Conservation (phyloP, 2,329 filamentous ascomycete genomes). For the Didymella keratinophila region DNA sequence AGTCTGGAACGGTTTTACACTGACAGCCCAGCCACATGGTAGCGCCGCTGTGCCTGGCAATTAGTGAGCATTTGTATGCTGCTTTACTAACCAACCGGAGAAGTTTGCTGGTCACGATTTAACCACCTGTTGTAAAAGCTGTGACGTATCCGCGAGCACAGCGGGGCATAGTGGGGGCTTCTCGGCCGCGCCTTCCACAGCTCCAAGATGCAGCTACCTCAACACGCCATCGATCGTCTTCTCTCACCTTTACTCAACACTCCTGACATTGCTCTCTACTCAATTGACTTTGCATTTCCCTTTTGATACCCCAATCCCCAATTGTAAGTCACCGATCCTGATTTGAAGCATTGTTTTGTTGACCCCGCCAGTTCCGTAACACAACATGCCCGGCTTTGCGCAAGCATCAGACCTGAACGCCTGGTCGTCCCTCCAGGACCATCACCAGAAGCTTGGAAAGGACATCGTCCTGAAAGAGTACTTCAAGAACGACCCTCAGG, state of each 20-base stretch:
- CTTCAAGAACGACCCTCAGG: constrained; percentile 80
- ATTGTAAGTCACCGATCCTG: constrained; percentile 20
- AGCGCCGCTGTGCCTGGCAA: constrained; percentile 10
- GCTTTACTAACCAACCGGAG: constrained; percentile 36
- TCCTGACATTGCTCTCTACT: constrained; percentile 15
- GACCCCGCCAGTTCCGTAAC: constrained; percentile 33
- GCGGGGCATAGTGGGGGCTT: constrained; percentile 24
- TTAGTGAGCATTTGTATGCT: constrained; percentile 41
- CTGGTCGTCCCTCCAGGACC: constrained; percentile 90
- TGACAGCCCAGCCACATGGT: constrained; percentile 3
- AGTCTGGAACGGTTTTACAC: constrained; percentile 6
- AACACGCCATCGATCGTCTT: constrained; percentile 19
- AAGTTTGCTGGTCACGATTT: constrained; percentile 19
- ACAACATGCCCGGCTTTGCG: constrained; percentile 69
- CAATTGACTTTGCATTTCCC: constrained; percentile 20
- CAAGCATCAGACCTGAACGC: constrained; percentile 85
- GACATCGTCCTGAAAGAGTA: constrained; percentile 92
- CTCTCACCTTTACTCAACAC: constrained; percentile 14
- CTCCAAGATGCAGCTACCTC: constrained; percentile 21
- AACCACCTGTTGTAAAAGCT: constrained; percentile 21
- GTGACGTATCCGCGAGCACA: constrained; percentile 31
- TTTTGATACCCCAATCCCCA: constrained; percentile 25
- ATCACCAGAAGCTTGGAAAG: constrained; percentile 86
- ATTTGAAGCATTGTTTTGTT: constrained; percentile 20
- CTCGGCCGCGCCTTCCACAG: constrained; percentile 30